phyloP scores from a whole-genome alignment of 2,329 filamentous ascomycete species.

The Blastomyces percursus region DNA sequence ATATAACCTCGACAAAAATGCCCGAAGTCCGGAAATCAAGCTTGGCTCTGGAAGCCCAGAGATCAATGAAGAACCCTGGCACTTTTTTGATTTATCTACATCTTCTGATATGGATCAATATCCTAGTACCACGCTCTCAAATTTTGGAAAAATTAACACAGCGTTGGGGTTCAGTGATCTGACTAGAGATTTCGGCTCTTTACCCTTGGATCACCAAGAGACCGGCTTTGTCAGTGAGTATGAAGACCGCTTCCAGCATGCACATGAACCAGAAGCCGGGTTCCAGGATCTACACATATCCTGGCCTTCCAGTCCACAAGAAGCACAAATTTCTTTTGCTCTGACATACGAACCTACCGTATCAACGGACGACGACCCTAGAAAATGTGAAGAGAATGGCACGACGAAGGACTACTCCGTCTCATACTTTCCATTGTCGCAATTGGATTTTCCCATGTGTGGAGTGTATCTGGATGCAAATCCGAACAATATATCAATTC shows the following conservation, averaged over 20 bases:
- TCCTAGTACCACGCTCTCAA: background rate
- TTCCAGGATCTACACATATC: background rate
- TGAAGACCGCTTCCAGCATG: background rate
- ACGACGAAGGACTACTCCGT: background rate
- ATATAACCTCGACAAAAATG: background rate
- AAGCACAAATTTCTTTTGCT: background rate
- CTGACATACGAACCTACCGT: background rate
- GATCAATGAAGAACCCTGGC: background rate
- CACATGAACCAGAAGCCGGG: background rate
- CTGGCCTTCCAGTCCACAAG: background rate
- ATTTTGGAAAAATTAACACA: slow-evolving; percentile 1
- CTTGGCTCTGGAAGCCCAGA: background rate
- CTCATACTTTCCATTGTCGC: background rate
- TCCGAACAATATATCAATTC: background rate
- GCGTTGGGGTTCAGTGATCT: background rate
- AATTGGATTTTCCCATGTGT: background rate
- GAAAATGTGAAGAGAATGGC: background rate
- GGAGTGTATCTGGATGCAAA: background rate
- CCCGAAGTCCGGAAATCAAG: background rate
- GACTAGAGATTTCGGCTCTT: background rate
- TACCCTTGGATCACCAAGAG: slow-evolving; percentile 3
- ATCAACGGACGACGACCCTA: background rate
- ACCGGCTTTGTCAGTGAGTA: background rate
- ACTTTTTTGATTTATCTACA: background rate
- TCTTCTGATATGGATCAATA: background rate